Conservation (phyloP, 2,329 filamentous ascomycete species). For the Colletotrichum magnum region DNA sequence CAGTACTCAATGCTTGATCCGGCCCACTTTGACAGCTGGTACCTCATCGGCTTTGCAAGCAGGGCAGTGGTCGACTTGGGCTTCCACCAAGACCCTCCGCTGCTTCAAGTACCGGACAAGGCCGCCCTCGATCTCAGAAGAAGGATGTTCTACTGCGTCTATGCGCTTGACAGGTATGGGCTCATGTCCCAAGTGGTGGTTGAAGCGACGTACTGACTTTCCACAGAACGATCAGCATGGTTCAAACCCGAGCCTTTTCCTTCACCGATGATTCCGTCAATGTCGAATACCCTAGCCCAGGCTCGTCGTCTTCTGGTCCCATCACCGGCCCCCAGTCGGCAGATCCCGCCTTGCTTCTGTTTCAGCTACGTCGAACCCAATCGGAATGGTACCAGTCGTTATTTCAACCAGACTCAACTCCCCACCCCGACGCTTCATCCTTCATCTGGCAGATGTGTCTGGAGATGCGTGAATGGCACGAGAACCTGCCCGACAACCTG, state of each 20-base stretch:
- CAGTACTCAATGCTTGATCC: conserved; percentile 94
- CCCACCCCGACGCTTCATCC: conserved; percentile 76
- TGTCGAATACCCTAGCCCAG: conserved; percentile 79
- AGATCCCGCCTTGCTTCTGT: conserved; percentile 82
- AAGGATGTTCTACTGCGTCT: conserved; percentile 91
- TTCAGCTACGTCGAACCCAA: conserved; percentile 86
- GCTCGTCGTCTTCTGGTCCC: conserved; percentile 56
- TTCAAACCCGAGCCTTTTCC: conserved; percentile 88
- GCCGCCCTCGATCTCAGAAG: conserved; percentile 82
- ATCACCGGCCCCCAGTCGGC: conserved; percentile 65
- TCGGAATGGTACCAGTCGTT: conserved; percentile 92
- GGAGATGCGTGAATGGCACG: conserved; percentile 85
- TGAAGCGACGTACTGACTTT: conserved; percentile 7
- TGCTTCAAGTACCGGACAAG: conserved; percentile 76
- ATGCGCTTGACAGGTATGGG: conserved; percentile 85
- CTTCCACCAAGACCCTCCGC: conserved; percentile 90
- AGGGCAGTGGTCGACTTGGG: conserved; percentile 91
- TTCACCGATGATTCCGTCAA: conserved; percentile 92
- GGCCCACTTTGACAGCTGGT: conserved; percentile 93
- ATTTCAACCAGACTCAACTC: conserved; percentile 81
- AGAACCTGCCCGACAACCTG: conserved; percentile 78
- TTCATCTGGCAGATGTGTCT: conserved; percentile 84
- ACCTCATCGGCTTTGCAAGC: conserved; percentile 90
- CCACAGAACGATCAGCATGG: conserved; percentile 85
- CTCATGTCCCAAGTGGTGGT: too few relatives aligned